phyloP scores from a whole-genome alignment of 2,329 filamentous ascomycete genomes.

The Simplicillium aogashimaense region DNA sequence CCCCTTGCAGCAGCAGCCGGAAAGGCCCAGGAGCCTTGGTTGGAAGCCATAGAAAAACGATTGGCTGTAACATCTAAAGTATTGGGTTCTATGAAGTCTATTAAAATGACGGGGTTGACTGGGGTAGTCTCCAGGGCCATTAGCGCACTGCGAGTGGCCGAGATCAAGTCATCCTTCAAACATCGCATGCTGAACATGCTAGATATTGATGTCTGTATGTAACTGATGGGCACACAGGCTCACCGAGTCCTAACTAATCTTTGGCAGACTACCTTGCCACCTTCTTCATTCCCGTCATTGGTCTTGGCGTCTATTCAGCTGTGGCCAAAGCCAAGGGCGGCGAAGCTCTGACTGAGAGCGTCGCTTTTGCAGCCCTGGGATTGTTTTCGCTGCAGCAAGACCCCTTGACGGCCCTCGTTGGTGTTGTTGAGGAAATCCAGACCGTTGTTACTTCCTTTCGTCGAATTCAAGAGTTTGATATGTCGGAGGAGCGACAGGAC shows the following conservation, averaged over 20 bases:
- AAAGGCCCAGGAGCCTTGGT: conserved; percentile 14
- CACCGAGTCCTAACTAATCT: not conserved
- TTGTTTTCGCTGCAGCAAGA: conserved; percentile 11
- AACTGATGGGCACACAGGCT: not conserved
- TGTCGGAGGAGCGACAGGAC: conserved; percentile 9
- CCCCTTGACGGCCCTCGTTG: conserved; percentile 9
- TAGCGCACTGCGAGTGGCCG: conserved; percentile 22
- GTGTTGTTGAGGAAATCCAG: conserved; percentile 11
- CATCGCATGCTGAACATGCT: conserved; percentile 13
- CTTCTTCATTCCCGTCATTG: conserved; percentile 11
- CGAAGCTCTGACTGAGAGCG: conserved; percentile 10
- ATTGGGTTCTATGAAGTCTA: conserved; percentile 23
- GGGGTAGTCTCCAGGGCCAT: conserved; percentile 19
- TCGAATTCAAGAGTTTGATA: conserved; percentile 12
- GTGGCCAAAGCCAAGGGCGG: conserved; percentile 7
- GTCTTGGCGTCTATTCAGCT: conserved; percentile 9
- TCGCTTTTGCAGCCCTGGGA: conserved; percentile 12
- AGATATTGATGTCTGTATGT: conserved; percentile 9
- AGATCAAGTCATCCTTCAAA: conserved; percentile 20
- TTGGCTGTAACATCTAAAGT: conserved; percentile 13
- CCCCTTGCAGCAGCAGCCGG: conserved; percentile 11
- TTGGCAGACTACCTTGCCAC: not conserved
- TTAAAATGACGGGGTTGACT: conserved; percentile 31
- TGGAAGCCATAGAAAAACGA: conserved; percentile 16
- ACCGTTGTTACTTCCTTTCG: conserved; percentile 11